Evolutionary conservation across 2,329 filamentous ascomycete species (phyloP), one percentile per base, ranked within the genome.

Genomic region (Colletotrichum ledebouriae): DNA sequence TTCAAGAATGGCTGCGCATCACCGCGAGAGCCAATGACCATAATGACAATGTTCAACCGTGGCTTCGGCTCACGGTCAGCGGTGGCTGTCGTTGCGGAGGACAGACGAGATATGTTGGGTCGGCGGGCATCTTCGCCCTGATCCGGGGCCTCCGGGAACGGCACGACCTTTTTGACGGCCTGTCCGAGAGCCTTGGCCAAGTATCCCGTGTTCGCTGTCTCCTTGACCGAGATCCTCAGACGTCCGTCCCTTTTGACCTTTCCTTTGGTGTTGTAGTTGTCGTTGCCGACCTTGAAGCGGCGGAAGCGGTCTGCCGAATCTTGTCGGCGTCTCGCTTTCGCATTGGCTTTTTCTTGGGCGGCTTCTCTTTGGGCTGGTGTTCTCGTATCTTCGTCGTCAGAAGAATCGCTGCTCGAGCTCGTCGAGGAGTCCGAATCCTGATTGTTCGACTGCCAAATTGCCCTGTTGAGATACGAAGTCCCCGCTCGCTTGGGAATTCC

Each of bases 1-100:
- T 89, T 89, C 20, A 96, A 78, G 70, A 96, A 96, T 0, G 93
- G 93, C 75, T 96, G 93, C 2, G 92, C 90, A 74, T 96, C 93
- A 41, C 93, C 93, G 56, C 93, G 85, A 3, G 89, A 92, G 3
- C 93, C 93, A 72, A 95, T 94, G 6, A 95, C 91, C 87, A 94
- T 94, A 73, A 95, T 90, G 33, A 94, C 92, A 60, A 96, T 91
- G 76, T 94, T 94, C 53, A 96, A 81, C 10, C 76, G 81, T 1
- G 89, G 85, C n/a, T 77, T 78, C 20, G 76, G 77, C 12, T 71
- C 59, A 9, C 73, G 73, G 13, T 79, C 74, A 0, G 75, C 72
- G 3, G 75, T 72, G 7, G 75, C 75, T 3, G 77, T 78, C 3
- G 76, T 76, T 1, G 76, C 75, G 4, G 79, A 78, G 0, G 78